Conservation (phyloP, 75 land plant species). For the Pinus albicaulis region DNA sequence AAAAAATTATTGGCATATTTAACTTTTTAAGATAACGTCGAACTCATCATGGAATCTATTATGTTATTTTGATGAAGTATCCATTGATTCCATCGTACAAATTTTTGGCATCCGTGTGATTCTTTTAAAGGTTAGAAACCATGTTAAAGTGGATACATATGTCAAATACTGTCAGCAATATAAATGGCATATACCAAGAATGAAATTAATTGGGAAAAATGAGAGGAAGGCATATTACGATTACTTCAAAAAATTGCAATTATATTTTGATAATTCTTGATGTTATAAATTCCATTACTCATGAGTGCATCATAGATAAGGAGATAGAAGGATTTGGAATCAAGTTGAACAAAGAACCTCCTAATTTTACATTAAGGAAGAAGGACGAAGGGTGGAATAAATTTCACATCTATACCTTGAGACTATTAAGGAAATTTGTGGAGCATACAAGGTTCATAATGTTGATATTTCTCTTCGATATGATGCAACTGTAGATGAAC, state of each 20-base stretch:
- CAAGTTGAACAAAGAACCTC: conserved; percentile 94
- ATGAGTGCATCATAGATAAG: conserved; percentile 97
- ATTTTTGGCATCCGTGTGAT: too few relatives aligned
- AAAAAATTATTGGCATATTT: conserved; percentile 97
- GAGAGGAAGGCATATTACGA: conserved; percentile 65
- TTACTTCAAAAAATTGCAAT: conserved; percentile 96
- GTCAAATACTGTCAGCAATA: too few relatives aligned
- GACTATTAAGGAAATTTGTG: conserved; percentile 96
- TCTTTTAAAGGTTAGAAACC: too few relatives aligned
- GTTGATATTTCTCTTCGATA: conserved; percentile 90
- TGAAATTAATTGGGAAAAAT: too few relatives aligned
- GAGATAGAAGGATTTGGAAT: conserved; percentile 99
- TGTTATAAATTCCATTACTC: conserved; percentile 99
- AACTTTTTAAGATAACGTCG: conserved; percentile 91
- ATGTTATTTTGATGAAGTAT: too few relatives aligned
- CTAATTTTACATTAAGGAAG: conserved; percentile 89
- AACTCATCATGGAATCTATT: too few relatives aligned
- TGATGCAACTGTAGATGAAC: conserved; percentile 99
- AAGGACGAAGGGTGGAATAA: conserved; percentile 99
- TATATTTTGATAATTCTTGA: conserved; percentile 97
- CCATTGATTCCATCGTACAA: too few relatives aligned
- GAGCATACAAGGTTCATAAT: conserved; percentile 98
- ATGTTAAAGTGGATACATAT: too few relatives aligned
- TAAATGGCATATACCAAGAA: too few relatives aligned
- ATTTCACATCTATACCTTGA: conserved; percentile 97